phyloP scores from a whole-genome alignment of 495 filamentous ascomycete genomes.

The Trichoderma orchidacearum region DNA sequence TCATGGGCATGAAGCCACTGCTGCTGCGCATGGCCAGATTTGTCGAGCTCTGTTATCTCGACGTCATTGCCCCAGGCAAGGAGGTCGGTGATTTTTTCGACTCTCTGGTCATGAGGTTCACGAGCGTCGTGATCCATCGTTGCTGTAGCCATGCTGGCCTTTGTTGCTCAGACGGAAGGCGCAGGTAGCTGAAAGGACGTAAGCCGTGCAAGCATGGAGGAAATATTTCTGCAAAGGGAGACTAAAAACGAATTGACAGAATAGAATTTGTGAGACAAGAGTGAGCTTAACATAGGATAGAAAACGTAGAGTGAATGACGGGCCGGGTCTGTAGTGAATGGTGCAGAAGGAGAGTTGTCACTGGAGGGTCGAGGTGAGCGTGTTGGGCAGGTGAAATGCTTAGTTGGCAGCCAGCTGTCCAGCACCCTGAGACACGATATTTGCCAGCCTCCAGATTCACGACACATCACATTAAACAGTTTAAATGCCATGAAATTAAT shows the following conservation, averaged over 20 bases:
- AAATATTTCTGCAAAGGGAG: too few relatives aligned
- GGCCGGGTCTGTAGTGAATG: not conserved
- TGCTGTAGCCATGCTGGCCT: not conserved
- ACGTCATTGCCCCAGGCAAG: slow-evolving; percentile 13
- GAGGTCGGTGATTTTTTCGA: slow-evolving; percentile 4
- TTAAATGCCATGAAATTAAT: too few relatives aligned
- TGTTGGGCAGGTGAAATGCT: not conserved
- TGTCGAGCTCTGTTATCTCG: slow-evolving; percentile 20
- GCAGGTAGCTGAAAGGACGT: too few relatives aligned
- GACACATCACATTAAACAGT: too few relatives aligned
- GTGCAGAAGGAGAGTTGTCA: not conserved
- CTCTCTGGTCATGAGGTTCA: not conserved
- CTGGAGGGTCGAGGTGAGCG: not conserved
- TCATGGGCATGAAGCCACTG: slow-evolving; percentile 13
- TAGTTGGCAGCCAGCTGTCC: not conserved
- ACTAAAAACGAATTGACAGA: not conserved
- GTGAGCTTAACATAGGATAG: not conserved
- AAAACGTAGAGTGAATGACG: not conserved
- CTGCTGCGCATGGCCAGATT: slow-evolving; percentile 21
- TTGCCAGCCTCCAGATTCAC: not conserved
- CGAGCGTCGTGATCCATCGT: not conserved
- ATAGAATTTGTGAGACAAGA: not conserved
- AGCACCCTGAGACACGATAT: not conserved
- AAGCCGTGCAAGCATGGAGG: too few relatives aligned
- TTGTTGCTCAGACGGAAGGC: not conserved